Conservation (phyloP, 176 grass and related monocot species). For the Musa itinerans region DNA sequence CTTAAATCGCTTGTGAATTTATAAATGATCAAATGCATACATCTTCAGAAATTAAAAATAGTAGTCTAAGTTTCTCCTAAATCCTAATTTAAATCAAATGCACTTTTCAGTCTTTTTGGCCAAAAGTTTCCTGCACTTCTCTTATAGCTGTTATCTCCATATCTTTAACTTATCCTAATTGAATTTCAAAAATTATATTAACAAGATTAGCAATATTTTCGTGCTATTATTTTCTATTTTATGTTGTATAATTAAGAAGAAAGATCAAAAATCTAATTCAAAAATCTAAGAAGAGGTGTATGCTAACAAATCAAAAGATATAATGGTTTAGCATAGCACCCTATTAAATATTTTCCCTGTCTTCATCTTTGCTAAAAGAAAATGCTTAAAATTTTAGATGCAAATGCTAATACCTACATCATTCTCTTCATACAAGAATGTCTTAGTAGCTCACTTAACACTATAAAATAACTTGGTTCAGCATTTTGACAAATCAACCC, state of each 20-base stretch:
- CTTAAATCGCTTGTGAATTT: neutral
- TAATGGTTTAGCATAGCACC: neutral
- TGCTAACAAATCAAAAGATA: neutral
- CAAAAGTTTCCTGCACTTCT: too few relatives aligned
- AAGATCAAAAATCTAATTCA: neutral
- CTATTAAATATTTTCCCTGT: neutral
- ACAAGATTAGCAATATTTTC: neutral
- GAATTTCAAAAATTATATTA: neutral
- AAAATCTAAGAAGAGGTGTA: neutral
- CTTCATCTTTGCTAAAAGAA: too few relatives aligned
- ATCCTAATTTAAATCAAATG: neutral
- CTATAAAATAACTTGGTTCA: too few relatives aligned
- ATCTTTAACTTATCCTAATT: neutral
- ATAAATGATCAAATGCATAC: neutral
- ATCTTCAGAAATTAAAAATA: neutral
- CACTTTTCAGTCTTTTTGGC: neutral
- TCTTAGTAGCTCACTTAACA: too few relatives aligned
- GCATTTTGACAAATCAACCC: too few relatives aligned
- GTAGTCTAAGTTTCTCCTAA: neutral
- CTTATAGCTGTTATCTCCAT: neutral
- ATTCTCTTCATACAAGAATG: too few relatives aligned
- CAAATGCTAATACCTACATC: too few relatives aligned
- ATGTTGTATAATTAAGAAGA: neutral
- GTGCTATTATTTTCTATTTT: neutral
- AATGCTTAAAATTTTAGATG: too few relatives aligned